Evolutionary conservation across 257 asterid genomes (phyloP), one percentile per base, ranked within the genome.

Genomic region (Nicotiana attenuata): DNA sequence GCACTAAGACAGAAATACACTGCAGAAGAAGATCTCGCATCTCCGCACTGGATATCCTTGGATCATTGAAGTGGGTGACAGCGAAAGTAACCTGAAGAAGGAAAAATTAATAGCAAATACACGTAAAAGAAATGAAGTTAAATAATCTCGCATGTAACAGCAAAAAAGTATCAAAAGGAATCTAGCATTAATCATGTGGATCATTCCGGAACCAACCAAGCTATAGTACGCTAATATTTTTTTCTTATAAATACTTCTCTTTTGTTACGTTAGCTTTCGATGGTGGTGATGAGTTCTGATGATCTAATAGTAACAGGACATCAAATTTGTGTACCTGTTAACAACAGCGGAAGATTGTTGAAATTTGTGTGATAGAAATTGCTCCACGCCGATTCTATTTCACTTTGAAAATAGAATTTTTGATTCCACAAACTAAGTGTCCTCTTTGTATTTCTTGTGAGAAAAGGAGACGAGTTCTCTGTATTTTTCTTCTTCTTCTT

Each of bases 1-100:
- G 97, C 77, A 93, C 94, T 89, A 95, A 86, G 78, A 92, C 97
- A 24, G 97, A 91, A 66, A 95, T 93, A 26, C 98, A 95, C 83
- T 95, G 99, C 82, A 95, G 97, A 86, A 95, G 98, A 82, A 93
- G 99, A 89, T 95, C 99, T 87, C 87, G 92, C 64, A 93, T 87
- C 85, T 91, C 98, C 9, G 97, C 97, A n/a, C 97, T 92, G 14
- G 98, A 91, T 85, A 95, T 95, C 84, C 99, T 91, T 81, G 97
- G 93, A 89, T 95, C 99, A 67, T 91, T 87, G 89, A 93, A 95
- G 90, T 95, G 99, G 80, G 90, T 86, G 82, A 93, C 97, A 19
- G 91, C 88, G 41, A 95, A 92, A 78, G 98, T 93, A 63, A 95
- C 95, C 99, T 95, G 91, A 78, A 50, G 22, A 87, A 78, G 71